Percentiles rank a stretch among this genome's conserved stretches.
Evolutionary conservation across 352 stramenopile species (phyloP).

Genomic region (Thalassiosira mediterranea): DNA sequence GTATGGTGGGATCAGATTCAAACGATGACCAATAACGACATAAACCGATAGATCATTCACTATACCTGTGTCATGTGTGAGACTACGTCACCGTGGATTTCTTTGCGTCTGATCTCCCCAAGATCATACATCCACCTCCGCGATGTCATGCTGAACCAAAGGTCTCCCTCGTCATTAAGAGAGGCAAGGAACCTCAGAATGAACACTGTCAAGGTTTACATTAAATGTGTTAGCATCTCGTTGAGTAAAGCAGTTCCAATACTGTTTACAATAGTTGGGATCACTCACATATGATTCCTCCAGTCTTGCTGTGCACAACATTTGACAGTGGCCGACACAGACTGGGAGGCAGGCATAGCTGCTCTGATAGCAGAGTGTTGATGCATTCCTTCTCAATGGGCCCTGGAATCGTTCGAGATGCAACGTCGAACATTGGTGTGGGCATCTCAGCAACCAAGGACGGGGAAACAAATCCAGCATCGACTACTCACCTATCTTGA

Average conservation of each 20-base stretch:
- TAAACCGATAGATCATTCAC: too few species aligned
- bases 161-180: slow-evolving; percentile 31
- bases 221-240: too few species aligned
- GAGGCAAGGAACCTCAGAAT: slow-evolving; percentile 27
- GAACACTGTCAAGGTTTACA: slow-evolving; percentile 27
- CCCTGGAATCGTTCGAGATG: too few species aligned
- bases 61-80: slow-evolving; percentile 20
- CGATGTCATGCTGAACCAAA: slow-evolving; percentile 30
- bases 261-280: too few species aligned
- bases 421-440: too few species aligned
- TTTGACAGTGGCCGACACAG: slow-evolving; percentile 20
- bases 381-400: slow-evolving; percentile 32
- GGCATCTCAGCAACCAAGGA: too few species aligned
- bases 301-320: slow-evolving; percentile 37
- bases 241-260: too few species aligned
- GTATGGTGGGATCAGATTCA: too few species aligned
- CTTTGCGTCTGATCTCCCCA: slow-evolving; percentile 15
- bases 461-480: too few species aligned
- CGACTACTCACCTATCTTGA: too few species aligned
- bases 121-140: slow-evolving; percentile 31
- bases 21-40: too few species aligned
- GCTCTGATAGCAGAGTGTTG: slow-evolving; percentile 34
- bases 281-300: slow-evolving; percentile 18
- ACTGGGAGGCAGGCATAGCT: slow-evolving; percentile 31
- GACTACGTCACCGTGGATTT: slow-evolving; percentile 26